Base-by-base conservation (phyloP, 306 rosid species). In the Fragaria nilgerrensis region DNA sequence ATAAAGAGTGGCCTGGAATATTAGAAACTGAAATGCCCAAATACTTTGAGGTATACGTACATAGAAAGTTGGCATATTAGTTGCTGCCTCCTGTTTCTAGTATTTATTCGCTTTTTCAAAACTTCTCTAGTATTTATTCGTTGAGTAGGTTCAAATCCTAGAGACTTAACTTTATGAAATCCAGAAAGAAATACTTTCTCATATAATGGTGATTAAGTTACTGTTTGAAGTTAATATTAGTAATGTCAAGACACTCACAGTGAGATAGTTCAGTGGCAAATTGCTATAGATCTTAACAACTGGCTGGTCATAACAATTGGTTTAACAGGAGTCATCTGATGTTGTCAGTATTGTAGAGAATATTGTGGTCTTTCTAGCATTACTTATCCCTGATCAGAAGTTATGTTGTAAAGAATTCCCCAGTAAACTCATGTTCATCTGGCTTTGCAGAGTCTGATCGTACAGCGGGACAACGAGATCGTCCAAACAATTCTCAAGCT, bases 391-490 rank as follows among this genome's bases (percentile, higher is more conserved):
- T 56, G 45, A 25, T 61, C 20, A 23, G 41, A 55, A 22, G 50
- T 61, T 79, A 58, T 80, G n/a, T 9, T 73, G 2, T 80, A 63
- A 79, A 20, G 49, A 73, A 41, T 43, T 75, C 78, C 53, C 63
- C 63, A 34, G 80, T 68, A 73, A 6, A 37, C 82, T 84, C 49
- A 20, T 77, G 43, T 3, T 67, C 74, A n/a, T 84, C 37, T 43
- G 69, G 50, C 69, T 74, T 20, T 79, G 77, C 64, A 92, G 97
- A 91, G 77, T 94, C 98, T 22, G 98, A 90, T 83, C 79, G 92
- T 68, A 83, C 90, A 52, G 84, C 92, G 84, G 93, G 1, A 39
- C 43, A 5, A 39, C 9, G 9, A 39, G 39, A 36, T 36, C 39
- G 39, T 36, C 39, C 39, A 36, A 36, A 36, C 6, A 36, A 39